Evolutionary conservation across 75 land plant species (phyloP).

Genomic region (Larix kaempferi): DNA sequence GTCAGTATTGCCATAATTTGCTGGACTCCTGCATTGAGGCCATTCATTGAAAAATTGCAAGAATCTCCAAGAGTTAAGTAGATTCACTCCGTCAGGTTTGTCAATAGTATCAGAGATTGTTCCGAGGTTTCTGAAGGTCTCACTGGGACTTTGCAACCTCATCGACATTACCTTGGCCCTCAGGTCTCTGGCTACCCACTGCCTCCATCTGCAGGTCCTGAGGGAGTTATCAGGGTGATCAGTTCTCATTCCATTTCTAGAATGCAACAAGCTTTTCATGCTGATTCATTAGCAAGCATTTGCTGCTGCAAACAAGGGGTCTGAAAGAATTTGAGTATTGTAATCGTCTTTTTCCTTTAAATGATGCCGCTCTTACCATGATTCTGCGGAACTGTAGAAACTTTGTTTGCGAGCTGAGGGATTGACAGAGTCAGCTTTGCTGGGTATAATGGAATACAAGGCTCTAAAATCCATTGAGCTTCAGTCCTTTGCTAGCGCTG

Average conservation of each 20-base stretch:
- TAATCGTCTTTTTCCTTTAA: slow-evolving; percentile 12
- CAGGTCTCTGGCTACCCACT: slow-evolving; percentile 16
- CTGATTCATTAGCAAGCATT: slow-evolving; percentile 18
- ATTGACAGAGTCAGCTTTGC: slow-evolving; percentile 19
- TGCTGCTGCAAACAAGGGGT: slow-evolving; percentile 20
- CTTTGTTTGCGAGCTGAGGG: slow-evolving; percentile 19
- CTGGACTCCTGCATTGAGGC: slow-evolving; percentile 22
- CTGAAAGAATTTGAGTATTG: slow-evolving; percentile 19
- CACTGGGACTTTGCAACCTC: slow-evolving; percentile 11
- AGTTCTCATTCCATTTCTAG: slow-evolving; percentile 14
- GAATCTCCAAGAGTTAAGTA: slow-evolving; percentile 23
- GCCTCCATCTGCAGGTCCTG: slow-evolving; percentile 13
- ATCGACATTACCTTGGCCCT: slow-evolving; percentile 24
- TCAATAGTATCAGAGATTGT: slow-evolving; percentile 18
- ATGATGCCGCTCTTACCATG: slow-evolving; percentile 16
- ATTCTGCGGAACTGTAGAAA: slow-evolving; percentile 16
- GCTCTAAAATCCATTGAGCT: slow-evolving; percentile 21
- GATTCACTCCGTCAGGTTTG: slow-evolving; percentile 28
- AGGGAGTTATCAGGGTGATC: slow-evolving; percentile 14
- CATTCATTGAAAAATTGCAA: slow-evolving; percentile 13
- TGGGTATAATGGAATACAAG: slow-evolving; percentile 23
- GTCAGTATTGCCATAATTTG: slow-evolving; percentile 19
- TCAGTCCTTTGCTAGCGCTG: slow-evolving; percentile 18
- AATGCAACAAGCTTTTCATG: slow-evolving; percentile 12
- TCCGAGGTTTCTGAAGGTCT: slow-evolving; percentile 16